Evolutionary conservation across 208 protist genomes (phyloP), one percentile per base, ranked within the genome.

Genomic region (Trypanosoma scelopori): DNA sequence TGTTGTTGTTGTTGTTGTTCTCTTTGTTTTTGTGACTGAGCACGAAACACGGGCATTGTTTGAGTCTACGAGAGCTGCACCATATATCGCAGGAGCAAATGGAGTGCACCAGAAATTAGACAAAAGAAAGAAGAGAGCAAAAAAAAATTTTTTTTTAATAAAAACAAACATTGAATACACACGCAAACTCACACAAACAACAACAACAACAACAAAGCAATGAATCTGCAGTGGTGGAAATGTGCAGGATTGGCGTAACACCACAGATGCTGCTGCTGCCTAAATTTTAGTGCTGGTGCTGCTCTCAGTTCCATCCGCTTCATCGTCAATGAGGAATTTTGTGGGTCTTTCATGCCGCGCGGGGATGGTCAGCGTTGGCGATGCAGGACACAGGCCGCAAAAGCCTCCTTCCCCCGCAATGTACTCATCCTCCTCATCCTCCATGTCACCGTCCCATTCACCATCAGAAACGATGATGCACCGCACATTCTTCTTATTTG

Each of bases 341-440:
- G 1, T 23, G 25, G 0, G 53, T 30, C 16, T 53, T 23, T n/a
- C 51, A n/a, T 69, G 63, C 23, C 20, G 57, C 18, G 57, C 57
- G 1, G 48, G 20, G 18, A 53, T 25, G n/a, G 46, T 65, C 32
- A 46, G 9, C 6, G 59, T 65, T 47, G 59, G 59, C 47, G 59
- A 56, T 20, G 46, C n/a, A 15, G 48, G 48, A 16, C 15, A n/a
- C 3, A 9, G 3, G 12, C n/a, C 11, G 20, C 12, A n/a, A 28
- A 53, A 23, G 18, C 25, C 42, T 22, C 20, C 37, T 11, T 48
- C 56, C 12, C 42, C 56, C n/a, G 15, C 41, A n/a, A 63, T 49
- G 35, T 57, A 49, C 16, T 67, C 62, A 27, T 71, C 61, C 47
- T 68, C 58, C 47, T 87, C 77, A 5, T 74, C 71, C 25, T 84